phyloP scores from a whole-genome alignment of 2,329 filamentous ascomycete species.

The Penicillium sp. region DNA sequence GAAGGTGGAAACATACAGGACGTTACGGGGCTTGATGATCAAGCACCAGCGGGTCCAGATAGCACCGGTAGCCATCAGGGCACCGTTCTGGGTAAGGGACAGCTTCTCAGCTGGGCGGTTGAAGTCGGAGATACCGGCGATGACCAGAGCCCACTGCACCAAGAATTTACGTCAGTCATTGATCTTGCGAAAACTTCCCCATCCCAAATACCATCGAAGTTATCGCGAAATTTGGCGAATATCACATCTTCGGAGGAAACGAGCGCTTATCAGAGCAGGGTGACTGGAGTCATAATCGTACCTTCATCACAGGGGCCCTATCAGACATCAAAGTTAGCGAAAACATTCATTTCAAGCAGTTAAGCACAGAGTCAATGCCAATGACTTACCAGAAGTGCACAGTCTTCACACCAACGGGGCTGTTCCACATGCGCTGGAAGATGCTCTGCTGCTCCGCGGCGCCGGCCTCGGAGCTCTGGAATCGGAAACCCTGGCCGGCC shows the following conservation, averaged over 20 bases:
- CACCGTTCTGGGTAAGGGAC: slow-evolving; percentile 87
- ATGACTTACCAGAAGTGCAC: slow-evolving; percentile 87
- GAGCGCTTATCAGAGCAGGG: not conserved
- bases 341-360: not conserved
- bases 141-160: slow-evolving; percentile 79
- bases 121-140: slow-evolving; percentile 90
- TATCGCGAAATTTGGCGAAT: not conserved
- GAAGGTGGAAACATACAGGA: slow-evolving; percentile 64
- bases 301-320: slow-evolving; percentile 93
- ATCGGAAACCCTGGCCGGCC: slow-evolving; percentile 59
- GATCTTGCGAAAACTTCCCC: not conserved
- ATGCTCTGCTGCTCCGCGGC: slow-evolving; percentile 47
- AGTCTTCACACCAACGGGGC: slow-evolving; percentile 80
- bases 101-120: slow-evolving; percentile 88
- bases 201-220: not conserved
- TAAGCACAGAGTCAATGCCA: not conserved
- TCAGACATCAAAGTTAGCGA: slow-evolving; percentile 15
- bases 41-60: slow-evolving; percentile 99
- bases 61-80: slow-evolving; percentile 82
- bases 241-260: not conserved
- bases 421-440: slow-evolving; percentile 80
- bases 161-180: slow-evolving; percentile 4
- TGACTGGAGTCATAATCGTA: slow-evolving; percentile 34
- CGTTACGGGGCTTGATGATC: slow-evolving; percentile 91
- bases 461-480: slow-evolving; percentile 66